Base-by-base conservation (phyloP, 306 rosid species). In the Alnus glutinosa region DNA sequence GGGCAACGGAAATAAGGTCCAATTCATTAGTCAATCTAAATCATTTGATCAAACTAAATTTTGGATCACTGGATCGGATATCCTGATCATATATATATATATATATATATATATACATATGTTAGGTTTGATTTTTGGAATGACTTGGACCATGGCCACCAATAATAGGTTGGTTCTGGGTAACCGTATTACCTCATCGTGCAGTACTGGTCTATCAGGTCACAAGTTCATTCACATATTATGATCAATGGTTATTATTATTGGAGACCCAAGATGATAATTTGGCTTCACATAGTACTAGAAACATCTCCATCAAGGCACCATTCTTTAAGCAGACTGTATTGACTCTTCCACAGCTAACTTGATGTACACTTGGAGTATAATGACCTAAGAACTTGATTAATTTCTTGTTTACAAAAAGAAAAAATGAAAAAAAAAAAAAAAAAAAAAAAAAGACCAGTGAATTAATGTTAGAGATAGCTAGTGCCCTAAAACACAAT, bases 61-160 rank as follows among this genome's bases (percentile, higher is more conserved):
- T 44, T 62, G 46, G 71, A 58, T 48, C 5, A 70, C 30, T 69
- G 54, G 16, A 1, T 48, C 51, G 28, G 28, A 23, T 23, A 23
- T 23, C 28, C 28, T 23, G 28, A 23, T 23, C 28, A 23, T 23
- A 23, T 23, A 23, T 23, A 23, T 23, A 23, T 23, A 23, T 23
- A 23, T 23, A 23, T 23, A 23, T 23, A 23, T 23, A 23, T 4
- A 0, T 4, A n/a, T 18, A 39, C 7, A 4, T 39, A 28, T 71
- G 37, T 71, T 71, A 48, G 70, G 70, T 64, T 64, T 64, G 70
- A 64, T 64, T 64, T 71, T 49, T 48, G 14, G 37, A 12, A 13
- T n/a, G 7, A 11, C 48, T 37, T 64, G 14, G 70, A 64, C 70
- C 16, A 23, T 23, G 28, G 28, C 0, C 70, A 64, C 6, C 18